Conservation (phyloP, 305 asterid species). For the Fraxinus ornus region DNA sequence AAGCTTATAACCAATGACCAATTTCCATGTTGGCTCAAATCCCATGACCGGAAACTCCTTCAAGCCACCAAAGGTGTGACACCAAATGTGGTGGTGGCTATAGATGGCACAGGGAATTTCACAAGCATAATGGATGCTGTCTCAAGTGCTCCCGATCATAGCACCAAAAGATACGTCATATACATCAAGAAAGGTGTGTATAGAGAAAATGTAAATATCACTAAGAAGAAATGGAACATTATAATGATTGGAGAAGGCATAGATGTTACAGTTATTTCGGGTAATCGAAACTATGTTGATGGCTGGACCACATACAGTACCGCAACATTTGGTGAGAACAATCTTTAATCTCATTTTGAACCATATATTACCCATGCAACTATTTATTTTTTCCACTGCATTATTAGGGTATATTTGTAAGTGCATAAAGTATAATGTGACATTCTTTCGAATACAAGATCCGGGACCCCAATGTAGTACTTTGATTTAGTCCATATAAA, state of each 20-base stretch:
- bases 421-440: background rate
- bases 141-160: conserved; percentile 50
- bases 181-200: conserved; percentile 74
- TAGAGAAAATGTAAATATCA: conserved; percentile 63
- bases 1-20: conserved; percentile 28
- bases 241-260: conserved; percentile 90
- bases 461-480: background rate
- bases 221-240: conserved; percentile 79
- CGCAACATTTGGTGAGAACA: conserved; percentile 71
- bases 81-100: conserved; percentile 63
- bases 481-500: conserved; percentile 10
- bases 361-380: background rate
- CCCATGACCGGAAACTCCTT: conserved; percentile 49
- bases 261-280: conserved; percentile 64
- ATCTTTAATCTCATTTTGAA: background rate
- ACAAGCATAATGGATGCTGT: conserved; percentile 55
- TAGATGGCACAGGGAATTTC: conserved; percentile 68
- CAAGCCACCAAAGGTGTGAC: conserved; percentile 31
- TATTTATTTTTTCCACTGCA: background rate
- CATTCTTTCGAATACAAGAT: background rate
- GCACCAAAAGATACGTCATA: conserved; percentile 47
- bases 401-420: background rate
- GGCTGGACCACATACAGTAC: conserved; percentile 81
- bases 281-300: conserved; percentile 56
- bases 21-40: conserved; percentile 64